Conservation (phyloP, 1,139 yeast species). For the Suhomyces wounanorum region DNA sequence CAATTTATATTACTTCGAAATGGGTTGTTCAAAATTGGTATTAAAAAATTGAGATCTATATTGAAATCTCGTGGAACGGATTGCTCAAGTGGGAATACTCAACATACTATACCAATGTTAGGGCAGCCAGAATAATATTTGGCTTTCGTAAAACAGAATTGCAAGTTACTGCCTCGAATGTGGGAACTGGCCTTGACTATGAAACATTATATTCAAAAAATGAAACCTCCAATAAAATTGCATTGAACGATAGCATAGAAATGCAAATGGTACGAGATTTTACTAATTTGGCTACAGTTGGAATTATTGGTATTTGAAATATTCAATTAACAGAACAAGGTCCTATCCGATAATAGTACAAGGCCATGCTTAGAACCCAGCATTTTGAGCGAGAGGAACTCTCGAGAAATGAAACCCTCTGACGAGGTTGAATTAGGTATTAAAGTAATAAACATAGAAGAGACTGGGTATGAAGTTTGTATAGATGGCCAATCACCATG, state of each 20-base stretch:
- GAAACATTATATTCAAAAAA: background rate
- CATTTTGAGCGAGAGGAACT: conserved; percentile 1
- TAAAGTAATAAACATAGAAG: conserved; percentile 1
- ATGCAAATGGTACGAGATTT: background rate
- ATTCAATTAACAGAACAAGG: background rate
- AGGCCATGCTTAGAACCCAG: conserved; percentile 2
- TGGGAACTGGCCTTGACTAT: background rate
- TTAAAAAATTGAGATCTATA: too few relatives aligned
- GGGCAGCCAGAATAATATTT: background rate
- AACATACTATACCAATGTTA: background rate
- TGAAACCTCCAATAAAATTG: background rate
- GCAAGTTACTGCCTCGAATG: background rate
- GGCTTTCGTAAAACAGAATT: background rate
- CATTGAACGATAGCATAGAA: too few relatives aligned
- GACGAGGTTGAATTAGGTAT: conserved; percentile 4
- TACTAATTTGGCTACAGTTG: background rate
- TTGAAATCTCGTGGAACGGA: background rate
- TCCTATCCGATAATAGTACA: conserved; percentile 5
- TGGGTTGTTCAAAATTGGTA: too few relatives aligned
- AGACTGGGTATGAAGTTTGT: background rate
- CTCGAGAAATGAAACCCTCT: conserved; percentile 9
- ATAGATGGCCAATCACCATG: background rate
- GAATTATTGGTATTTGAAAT: background rate
- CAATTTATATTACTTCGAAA: too few relatives aligned
- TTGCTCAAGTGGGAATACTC: background rate